phyloP scores from a whole-genome alignment of 1,284 basidiomycete species.

The Cerrena zonata region DNA sequence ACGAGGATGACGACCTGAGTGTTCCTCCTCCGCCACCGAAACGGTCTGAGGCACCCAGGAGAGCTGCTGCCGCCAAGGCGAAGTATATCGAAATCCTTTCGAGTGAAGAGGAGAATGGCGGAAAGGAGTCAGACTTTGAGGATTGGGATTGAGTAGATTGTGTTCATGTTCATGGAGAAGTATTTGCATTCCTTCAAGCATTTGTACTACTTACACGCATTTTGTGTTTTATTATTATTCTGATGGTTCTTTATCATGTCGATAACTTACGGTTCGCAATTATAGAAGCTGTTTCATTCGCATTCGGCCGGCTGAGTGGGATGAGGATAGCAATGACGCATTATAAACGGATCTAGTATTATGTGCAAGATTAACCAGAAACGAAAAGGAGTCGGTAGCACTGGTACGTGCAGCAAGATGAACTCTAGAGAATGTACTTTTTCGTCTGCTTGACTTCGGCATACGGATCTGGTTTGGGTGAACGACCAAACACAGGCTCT shows the following conservation, averaged over 20 bases:
- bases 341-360: too few species aligned
- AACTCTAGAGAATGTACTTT: constrained; percentile 35
- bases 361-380: background rate
- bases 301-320: too few species aligned
- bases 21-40: constrained; percentile 17
- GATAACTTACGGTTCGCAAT: background rate
- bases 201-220: background rate
- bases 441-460: constrained; percentile 48
- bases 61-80: constrained; percentile 28
- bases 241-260: background rate
- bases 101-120: constrained; percentile 32
- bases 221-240: background rate
- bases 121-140: constrained; percentile 24
- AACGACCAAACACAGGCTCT: constrained; percentile 63
- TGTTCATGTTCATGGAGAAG: background rate
- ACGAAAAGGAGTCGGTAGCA: background rate
- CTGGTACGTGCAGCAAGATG: background rate
- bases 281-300: background rate
- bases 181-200: background rate
- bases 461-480: constrained; percentile 47
- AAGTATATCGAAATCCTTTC: constrained; percentile 36
- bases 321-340: too few species aligned
- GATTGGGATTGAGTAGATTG: constrained; percentile 22
- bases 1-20: constrained; percentile 16
- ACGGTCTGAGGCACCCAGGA: constrained; percentile 29